Evolutionary conservation across 129 eudicot genomes (phyloP), one percentile per base, ranked within the genome.

Genomic region (Sambucus nigra): DNA sequence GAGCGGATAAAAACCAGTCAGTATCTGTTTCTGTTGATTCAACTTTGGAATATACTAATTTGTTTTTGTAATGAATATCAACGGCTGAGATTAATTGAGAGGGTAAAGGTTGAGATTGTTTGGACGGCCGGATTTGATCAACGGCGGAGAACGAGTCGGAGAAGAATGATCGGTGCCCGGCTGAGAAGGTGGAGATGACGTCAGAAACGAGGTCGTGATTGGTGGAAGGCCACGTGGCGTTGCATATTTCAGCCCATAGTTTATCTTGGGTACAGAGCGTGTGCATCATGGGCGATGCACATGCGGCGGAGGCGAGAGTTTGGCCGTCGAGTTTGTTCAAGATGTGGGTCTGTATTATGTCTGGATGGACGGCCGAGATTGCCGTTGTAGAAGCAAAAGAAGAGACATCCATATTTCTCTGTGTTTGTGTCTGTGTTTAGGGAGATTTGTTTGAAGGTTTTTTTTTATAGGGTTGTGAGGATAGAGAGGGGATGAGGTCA

Each of bases 171-270:
- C 80, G 80, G 69, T 76, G 80, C 35, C 73, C 77, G 26, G 73
- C 29, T 1, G 78, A 57, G 74, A 77, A 72, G 32, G 79, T 23
- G 53, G 81, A 75, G 71, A 86, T 70, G 52, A 65, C 54, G 40
- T 44, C 26, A 14, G 21, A n/a, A 18, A 76, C 25, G 22, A 53
- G 67, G 15, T 70, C 81, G 33, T 73, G 51, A 8, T 68, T 40
- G 28, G 73, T 67, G 5, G 95, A 86, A 0, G 79, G 84, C 87
- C 87, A 86, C 23, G 73, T 66, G 61, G 76, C 49, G 25, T 49
- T 57, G 63, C 81, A 69, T 16, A 73, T 53, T 1, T 65, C 17
- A 5, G 41, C 2, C 92, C 87, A 86, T 0, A 86, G 69, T 1
- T 17, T 0, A 2, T 81, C 57, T 9, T 70, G 64, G 28, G 67